phyloP scores from a whole-genome alignment of 768 basidiomycete species.

The Saitozyma sp. region DNA sequence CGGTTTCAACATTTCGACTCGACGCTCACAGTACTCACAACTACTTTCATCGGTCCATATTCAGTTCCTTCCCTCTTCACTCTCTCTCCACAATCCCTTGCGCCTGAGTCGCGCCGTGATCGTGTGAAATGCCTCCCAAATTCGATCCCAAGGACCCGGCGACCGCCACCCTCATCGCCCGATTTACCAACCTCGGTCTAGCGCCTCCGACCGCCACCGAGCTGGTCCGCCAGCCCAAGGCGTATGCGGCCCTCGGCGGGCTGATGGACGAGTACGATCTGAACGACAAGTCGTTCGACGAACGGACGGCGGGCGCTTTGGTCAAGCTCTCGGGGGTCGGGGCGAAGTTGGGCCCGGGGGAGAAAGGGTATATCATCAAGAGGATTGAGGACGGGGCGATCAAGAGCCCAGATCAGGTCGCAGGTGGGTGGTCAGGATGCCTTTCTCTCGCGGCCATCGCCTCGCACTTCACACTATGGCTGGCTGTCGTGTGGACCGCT shows the following conservation, averaged over 20 bases:
- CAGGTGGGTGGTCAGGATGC: conserved; percentile 61
- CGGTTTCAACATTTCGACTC: neutral
- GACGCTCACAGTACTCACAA: neutral
- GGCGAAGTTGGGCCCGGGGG: conserved; percentile 63
- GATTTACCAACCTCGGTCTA: conserved; percentile 78
- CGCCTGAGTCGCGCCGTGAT: neutral
- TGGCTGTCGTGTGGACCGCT: neutral
- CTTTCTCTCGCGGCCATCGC: neutral
- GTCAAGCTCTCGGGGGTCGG: conserved; percentile 66
- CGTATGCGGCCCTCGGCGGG: conserved; percentile 66
- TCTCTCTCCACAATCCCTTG: neutral
- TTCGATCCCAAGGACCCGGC: conserved; percentile 54
- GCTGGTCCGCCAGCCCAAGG: conserved; percentile 76
- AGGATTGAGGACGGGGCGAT: conserved; percentile 71
- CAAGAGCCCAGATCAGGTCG: conserved; percentile 80
- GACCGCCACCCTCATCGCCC: conserved; percentile 55
- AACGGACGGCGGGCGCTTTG: conserved; percentile 72
- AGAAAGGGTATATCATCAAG: conserved; percentile 65
- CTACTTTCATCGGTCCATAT: no score
- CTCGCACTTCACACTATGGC: neutral
- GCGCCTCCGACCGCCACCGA: conserved; percentile 75
- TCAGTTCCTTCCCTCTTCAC: neutral
- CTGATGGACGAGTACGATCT: conserved; percentile 65
- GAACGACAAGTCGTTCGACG: conserved; percentile 61
- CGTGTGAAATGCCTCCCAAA: conserved; percentile 52